Evolutionary conservation across 805 yeast species (phyloP), one percentile per base, ranked within the genome.

Genomic region (Lipomyces oligophaga): DNA sequence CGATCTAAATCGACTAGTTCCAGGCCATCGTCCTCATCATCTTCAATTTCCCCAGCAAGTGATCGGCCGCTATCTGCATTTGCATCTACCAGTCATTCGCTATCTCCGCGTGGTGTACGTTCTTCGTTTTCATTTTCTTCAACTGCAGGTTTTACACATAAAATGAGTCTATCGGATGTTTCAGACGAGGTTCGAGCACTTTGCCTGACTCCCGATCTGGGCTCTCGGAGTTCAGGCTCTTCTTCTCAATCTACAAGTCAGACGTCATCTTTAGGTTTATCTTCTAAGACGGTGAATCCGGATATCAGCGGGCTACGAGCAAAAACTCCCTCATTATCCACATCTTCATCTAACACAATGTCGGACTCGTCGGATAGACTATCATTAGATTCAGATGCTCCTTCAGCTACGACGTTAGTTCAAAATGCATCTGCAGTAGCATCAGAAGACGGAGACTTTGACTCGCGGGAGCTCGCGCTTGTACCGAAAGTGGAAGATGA

Each of bases 381-480:
- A n/a, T 30, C 41, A 7, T 18, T 31, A 11, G 46, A 36, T 11
- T 35, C 41, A 10, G 32, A 42, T 8, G 36, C 36, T 2, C 37
- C 24, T 19, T 30, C 46, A 7, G 35, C 24, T 19, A 37, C 31
- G 31, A 30, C 41, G 6, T 13, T 22, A 3, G n/a, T n/a, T n/a
- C n/a, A n/a, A n/a, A n/a, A n/a, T n/a, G n/a, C n/a, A n/a, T n/a
- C n/a, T n/a, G n/a, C n/a, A n/a, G n/a, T 16, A 8, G 25, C 40
- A 2, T 8, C 34, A 3, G 36, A 28, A 2, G 24, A 16, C 5
- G 15, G 16, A n/a, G 7, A 42, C 13, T 16, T 47, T 11, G 20
- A 26, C 5, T 42, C 51, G 15, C 35, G 34, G 18, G 51, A 47
- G 10, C 33, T 47, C 6, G 40, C 42, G 13, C 40, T 47, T 2